Conservation (phyloP, 2,329 filamentous ascomycete species). For the Sarocladiaceae sp. region DNA sequence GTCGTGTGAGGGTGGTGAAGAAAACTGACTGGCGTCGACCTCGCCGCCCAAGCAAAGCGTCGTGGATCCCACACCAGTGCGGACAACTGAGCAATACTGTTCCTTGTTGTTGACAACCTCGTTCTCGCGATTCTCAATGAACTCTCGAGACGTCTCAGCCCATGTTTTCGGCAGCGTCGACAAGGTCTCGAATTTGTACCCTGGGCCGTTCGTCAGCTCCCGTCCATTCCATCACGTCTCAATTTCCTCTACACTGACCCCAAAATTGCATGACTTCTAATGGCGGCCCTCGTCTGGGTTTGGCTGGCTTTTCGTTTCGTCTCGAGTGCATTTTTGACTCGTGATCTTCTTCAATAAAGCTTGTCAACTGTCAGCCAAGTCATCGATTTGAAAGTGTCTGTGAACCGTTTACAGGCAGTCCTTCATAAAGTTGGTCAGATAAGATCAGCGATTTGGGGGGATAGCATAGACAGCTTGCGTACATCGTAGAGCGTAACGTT, state of each 20-base stretch:
- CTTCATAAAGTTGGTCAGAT: slow-evolving; percentile 23
- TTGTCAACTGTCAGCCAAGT: no score
- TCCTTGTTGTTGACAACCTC: slow-evolving; percentile 78
- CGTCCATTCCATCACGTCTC: not conserved
- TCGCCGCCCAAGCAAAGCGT: slow-evolving; percentile 81
- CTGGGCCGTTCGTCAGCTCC: slow-evolving; percentile 33
- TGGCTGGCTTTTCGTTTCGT: slow-evolving; percentile 38
- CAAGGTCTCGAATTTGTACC: slow-evolving; percentile 94
- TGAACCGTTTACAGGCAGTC: slow-evolving; percentile 52
- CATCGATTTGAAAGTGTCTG: no score
- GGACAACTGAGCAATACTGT: slow-evolving; percentile 92
- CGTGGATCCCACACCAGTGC: slow-evolving; percentile 74
- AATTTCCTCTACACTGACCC: slow-evolving; percentile 47
- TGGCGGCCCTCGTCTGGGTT: slow-evolving; percentile 37
- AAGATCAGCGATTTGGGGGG: not conserved
- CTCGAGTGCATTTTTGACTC: slow-evolving; percentile 60
- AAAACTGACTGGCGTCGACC: slow-evolving; percentile 70
- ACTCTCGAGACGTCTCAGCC: slow-evolving; percentile 63
- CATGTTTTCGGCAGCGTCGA: slow-evolving; percentile 70
- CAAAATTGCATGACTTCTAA: slow-evolving; percentile 87
- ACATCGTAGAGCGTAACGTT: slow-evolving; percentile 90
- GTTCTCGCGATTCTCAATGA: slow-evolving; percentile 69
- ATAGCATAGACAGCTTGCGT: slow-evolving; percentile 22
- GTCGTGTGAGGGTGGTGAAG: not conserved
- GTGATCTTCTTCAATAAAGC: slow-evolving; percentile 91